Conservation (phyloP, 768 basidiomycete genomes). For the Psilocybe subaeruginosa region DNA sequence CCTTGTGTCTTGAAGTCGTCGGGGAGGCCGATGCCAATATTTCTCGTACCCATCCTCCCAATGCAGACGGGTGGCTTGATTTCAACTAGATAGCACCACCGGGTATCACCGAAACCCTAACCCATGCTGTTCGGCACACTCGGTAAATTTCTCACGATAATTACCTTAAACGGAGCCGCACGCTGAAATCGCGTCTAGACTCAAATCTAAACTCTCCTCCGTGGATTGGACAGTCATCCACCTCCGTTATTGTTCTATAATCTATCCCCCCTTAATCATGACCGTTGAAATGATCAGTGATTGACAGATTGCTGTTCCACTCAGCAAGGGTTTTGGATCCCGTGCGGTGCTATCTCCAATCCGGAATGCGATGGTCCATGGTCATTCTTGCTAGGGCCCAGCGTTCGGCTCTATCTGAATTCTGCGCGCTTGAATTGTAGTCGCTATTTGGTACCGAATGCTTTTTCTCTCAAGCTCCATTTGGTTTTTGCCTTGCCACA, state of each 20-base stretch:
- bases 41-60: slow-evolving; percentile 26
- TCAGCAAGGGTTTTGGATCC: neutral
- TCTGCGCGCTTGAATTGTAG: slow-evolving; percentile 2
- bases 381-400: neutral
- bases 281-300: neutral
- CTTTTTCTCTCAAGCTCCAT: slow-evolving; percentile 5
- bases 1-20: slow-evolving; percentile 52
- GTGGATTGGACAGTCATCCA: neutral
- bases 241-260: slow-evolving; percentile 1
- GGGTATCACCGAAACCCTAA: slow-evolving; percentile 42
- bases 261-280: neutral
- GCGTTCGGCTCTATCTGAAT: neutral
- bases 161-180: neutral
- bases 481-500: slow-evolving; percentile 15
- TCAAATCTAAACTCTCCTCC: neutral
- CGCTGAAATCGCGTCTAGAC: slow-evolving; percentile 15
- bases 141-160: slow-evolving; percentile 9
- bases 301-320: neutral
- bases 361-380: neutral
- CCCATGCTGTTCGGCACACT: slow-evolving; percentile 12
- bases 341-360: neutral
- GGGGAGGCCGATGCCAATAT: slow-evolving; percentile 42
- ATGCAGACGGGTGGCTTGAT: slow-evolving; percentile 42
- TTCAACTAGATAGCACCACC: slow-evolving; percentile 40
- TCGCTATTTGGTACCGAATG: neutral